Evolutionary conservation across 2,329 filamentous ascomycete species (phyloP), one percentile per base, ranked within the genome.

Genomic region (Sordariomycetes sp.): DNA sequence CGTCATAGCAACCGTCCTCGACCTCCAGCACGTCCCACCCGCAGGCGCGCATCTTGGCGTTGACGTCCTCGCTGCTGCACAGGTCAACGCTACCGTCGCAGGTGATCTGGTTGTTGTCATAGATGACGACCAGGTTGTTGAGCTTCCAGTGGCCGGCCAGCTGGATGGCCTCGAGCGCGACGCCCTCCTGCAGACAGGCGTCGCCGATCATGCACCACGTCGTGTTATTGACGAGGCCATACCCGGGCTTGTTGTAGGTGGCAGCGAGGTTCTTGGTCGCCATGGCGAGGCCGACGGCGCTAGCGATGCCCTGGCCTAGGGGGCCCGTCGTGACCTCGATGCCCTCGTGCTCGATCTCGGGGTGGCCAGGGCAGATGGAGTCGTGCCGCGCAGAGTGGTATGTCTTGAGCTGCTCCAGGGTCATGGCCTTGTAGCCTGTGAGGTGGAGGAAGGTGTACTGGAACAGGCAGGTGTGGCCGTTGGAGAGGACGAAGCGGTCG

Each of bases 401-500:
- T 68, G 80, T 77, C 86, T 97, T 99, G 67, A 99, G 76, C 77
- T 97, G 94, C 69, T 97, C 89, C 62, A 99, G 80, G 69, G 83
- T 83, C 66, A 99, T 68, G 63, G 78, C 83, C 43, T 48, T 48
- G 74, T 96, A 99, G 74, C 94, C 94, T 76, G 92, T 96, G 59
- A 99, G 82, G 81, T 99, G 94, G 69, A 99, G 88, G 67, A 99
- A 84, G 69, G 93, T 89, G 86, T 99, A 99, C 75, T 97, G 94
- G 61, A 99, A 90, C 92, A 99, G 96, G 85, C 94, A 99, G 68
- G 87, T 94, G 79, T 99, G 94, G 67, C 94, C 94, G 83, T 84
- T 97, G 92, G 94, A 99, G 73, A 99, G 91, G 62, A 99, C 91
- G 72, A 99, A 99, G 75, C 94, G 89, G 78, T 99, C 94, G 71